phyloP scores from a whole-genome alignment of 805 yeast genomes.

The Spathaspora hagerdaliae region DNA sequence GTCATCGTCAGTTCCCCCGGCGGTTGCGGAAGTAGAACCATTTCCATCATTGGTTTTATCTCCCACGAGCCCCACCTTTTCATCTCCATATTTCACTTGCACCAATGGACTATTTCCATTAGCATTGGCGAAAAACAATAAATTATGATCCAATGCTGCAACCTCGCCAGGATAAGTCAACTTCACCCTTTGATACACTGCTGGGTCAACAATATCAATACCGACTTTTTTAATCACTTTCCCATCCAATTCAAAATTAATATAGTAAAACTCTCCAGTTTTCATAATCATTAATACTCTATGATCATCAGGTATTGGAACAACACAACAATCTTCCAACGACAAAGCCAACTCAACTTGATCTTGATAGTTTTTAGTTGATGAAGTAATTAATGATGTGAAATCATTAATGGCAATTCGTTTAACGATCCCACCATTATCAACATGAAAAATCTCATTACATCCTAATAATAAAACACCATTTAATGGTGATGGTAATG shows the following conservation, averaged over 20 bases:
- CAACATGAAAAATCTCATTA: constrained; percentile 74
- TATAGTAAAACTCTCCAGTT: constrained; percentile 30
- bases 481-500: constrained; percentile 61
- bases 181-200: constrained; percentile 25
- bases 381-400: constrained; percentile 35
- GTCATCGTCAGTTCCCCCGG: neutral
- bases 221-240: constrained; percentile 33
- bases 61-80: no score
- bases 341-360: constrained; percentile 47
- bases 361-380: constrained; percentile 39
- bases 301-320: constrained; percentile 33
- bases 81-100: constrained; percentile 30
- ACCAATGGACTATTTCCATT: constrained; percentile 58
- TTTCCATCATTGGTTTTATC: no score
- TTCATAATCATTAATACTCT: constrained; percentile 27
- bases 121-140: constrained; percentile 52
- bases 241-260: constrained; percentile 40
- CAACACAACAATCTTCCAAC: constrained; percentile 49
- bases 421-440: constrained; percentile 65
- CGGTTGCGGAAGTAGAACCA: no score
- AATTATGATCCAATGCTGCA: constrained; percentile 34
- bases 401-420: constrained; percentile 62
- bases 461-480: constrained; percentile 72
- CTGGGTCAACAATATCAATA: constrained; percentile 27
- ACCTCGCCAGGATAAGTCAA: constrained; percentile 38